Base-by-base conservation (phyloP, 768 basidiomycete species). In the Suillus luteus region DNA sequence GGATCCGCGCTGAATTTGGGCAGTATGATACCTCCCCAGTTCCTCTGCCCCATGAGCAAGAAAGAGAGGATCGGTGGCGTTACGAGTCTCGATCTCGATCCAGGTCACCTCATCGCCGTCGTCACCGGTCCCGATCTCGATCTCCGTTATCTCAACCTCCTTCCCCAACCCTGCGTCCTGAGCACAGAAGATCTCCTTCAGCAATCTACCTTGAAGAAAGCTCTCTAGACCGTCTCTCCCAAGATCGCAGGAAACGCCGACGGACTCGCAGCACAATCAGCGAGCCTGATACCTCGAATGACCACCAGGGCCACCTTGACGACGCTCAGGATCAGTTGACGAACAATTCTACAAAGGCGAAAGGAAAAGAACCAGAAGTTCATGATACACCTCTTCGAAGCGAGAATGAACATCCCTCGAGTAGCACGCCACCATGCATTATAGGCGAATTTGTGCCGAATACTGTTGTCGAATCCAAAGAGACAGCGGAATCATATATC, bases 21-120 rank as follows among this genome's bases (percentile, higher is more conserved):
- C 68, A 92, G 89, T 92, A 92, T 69, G 88, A 91, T 68, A 69
- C 70, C 2, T 82, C 86, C 10, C 66, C 75, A 27, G 78, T 80
- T 60, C 73, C 79, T 8, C 81, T 81, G 15, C 78, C 78, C 10
- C 70, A 61, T 6, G 65, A 65, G 27, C 66, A 61, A 8, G 69
- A 74, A 24, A 73, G 69, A 40, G 63, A 68, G 6, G 66, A 63
- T 24, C 71, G 73, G 27, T 74, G 80, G 66, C 75, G 72, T 65
- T 62, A 69, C 33, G 62, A 58, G 4, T 66, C 70, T 58, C 78
- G 77, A 14, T 43, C 60, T 37, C 73, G 74, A 43, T 63, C 70
- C 0, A 67, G 59, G 38, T 68, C 63, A 14, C 63, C 62, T 66
- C 66, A 19, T 65, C 71, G 75, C 37, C 68, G 66, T 57, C 73